Evolutionary conservation across 148 eudicot genomes (phyloP).

Genomic region (Polygonum maritimum): DNA sequence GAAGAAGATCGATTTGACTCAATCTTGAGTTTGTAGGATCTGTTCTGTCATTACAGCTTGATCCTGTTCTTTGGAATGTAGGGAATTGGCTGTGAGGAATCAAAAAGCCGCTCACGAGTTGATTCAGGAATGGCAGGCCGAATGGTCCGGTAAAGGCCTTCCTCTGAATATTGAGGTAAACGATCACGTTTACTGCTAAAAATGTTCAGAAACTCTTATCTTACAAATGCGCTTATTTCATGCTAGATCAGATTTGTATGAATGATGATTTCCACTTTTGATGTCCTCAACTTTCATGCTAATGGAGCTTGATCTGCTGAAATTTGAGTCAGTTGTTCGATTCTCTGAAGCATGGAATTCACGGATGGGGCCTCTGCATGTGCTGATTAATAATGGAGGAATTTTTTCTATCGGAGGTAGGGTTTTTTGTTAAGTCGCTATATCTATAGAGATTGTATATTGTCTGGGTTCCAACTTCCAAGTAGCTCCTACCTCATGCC

Average conservation of each 20-base stretch:
- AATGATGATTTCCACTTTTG: background rate
- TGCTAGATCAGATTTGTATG: background rate
- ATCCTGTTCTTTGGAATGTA: conserved; percentile 11
- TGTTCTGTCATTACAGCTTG: background rate
- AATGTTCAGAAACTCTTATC: background rate
- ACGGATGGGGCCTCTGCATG: conserved; percentile 70
- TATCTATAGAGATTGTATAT: background rate
- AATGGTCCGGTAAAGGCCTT: conserved; percentile 81
- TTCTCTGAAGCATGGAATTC: conserved; percentile 95
- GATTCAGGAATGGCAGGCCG: conserved; percentile 73
- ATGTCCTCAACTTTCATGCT: conserved; percentile 35
- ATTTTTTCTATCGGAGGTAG: conserved; percentile 88
- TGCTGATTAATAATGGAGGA: conserved; percentile 93
- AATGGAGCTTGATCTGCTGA: conserved; percentile 87
- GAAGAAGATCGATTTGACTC: background rate
- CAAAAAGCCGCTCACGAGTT: conserved; percentile 63
- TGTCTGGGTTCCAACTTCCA: background rate
- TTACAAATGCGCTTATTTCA: background rate
- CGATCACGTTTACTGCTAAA: background rate
- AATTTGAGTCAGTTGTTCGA: conserved; percentile 70
- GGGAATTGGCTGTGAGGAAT: conserved; percentile 92
- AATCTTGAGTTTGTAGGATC: background rate
- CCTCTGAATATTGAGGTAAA: conserved; percentile 89
- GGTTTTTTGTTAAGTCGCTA: conserved; percentile 11
- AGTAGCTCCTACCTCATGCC: background rate